Evolutionary conservation across 2,329 filamentous ascomycete genomes (phyloP), one percentile per base, ranked within the genome.

Genomic region (Pseudomassariella vexata): DNA sequence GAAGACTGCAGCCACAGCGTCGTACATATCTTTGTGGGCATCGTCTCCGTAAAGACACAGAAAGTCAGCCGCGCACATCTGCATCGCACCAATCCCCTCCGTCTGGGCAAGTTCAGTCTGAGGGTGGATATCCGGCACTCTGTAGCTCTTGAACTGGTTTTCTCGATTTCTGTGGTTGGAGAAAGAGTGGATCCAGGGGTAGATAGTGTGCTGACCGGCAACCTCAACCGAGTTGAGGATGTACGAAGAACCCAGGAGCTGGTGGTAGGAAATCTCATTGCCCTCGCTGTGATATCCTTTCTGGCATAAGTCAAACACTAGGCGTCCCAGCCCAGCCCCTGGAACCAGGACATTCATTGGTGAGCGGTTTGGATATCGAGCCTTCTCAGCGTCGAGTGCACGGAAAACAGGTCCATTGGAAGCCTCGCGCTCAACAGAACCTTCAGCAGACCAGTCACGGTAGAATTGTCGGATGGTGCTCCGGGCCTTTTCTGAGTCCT

Each of bases 221-320:
- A 56, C 52, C 1, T 64, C 47, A 5, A 80, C 85, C 46, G 68
- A 70, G 55, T 90, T 89, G 28, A 89, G 73, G 11, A 89, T 73
- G 52, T 85, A 81, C 0, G 74, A 76, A 5, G 85, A 94, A 2
- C 87, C 87, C 36, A 96, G 69, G n/a, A 98, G 74, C 55, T 95
- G 87, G 56, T 98, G 92, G 52, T 94, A 96, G 3, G 89, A 95
- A 40, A 96, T 94, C 60, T 98, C 85, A 52, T 95, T 96, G 18
- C 90, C 90, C 56, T 95, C 88, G 1, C 79, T 75, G 9, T 73
- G 63, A 56, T 79, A 94, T 9, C 92, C 89, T 1, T 65, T 66
- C 18, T 64, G 65, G 52, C 82, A 87, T 10, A 96, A 67, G 26
- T 98, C 92, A 49, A 94, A 94, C 1, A 96, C 85, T 3, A 96